phyloP scores from a whole-genome alignment of 176 grass and related monocot species.

The Musa beccarii region DNA sequence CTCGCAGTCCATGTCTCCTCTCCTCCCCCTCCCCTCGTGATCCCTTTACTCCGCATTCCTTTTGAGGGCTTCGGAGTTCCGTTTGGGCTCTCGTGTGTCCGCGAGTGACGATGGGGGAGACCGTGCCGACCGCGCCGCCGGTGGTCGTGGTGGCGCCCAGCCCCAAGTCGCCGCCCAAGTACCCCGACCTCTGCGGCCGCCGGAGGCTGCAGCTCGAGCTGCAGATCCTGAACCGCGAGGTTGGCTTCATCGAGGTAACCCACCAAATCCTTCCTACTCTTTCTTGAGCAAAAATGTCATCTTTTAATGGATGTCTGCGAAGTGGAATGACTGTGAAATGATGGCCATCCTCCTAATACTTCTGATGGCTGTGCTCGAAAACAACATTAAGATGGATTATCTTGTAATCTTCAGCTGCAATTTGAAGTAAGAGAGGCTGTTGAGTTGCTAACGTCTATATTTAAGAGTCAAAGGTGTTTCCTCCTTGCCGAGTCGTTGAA shows the following conservation, averaged over 20 bases:
- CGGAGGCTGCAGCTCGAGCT: slow-evolving; percentile 81
- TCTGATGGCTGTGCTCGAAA: no score
- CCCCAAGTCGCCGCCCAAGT: slow-evolving; percentile 77
- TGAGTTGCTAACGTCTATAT: background rate
- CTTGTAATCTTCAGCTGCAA: no score
- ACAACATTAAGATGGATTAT: no score
- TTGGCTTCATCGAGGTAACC: slow-evolving; percentile 74
- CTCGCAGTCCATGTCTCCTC: slow-evolving; percentile 18
- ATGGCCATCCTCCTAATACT: no score
- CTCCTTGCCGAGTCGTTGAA: background rate
- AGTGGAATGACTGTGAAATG: no score
- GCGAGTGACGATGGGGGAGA: background rate
- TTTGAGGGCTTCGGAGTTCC: background rate
- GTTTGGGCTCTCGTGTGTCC: background rate
- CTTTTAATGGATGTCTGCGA: background rate
- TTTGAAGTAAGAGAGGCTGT: background rate
- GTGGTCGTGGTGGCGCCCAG: slow-evolving; percentile 39
- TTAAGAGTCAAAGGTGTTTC: background rate
- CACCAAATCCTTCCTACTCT: no score
- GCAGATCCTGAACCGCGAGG: slow-evolving; percentile 85
- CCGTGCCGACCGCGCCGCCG: slow-evolving; percentile 2
- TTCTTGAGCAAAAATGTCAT: background rate
- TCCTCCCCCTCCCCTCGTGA: slow-evolving; percentile 16
- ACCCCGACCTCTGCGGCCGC: slow-evolving; percentile 86
- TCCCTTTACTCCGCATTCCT: background rate